A percentile compares a stretch with the other conserved stretches of the same genome.
These are phyloP conservation scores for Cercospora sp. DNA, from an alignment of 2,329 filamentous ascomycete genomes.

Conservation along the genomic window DNA sequence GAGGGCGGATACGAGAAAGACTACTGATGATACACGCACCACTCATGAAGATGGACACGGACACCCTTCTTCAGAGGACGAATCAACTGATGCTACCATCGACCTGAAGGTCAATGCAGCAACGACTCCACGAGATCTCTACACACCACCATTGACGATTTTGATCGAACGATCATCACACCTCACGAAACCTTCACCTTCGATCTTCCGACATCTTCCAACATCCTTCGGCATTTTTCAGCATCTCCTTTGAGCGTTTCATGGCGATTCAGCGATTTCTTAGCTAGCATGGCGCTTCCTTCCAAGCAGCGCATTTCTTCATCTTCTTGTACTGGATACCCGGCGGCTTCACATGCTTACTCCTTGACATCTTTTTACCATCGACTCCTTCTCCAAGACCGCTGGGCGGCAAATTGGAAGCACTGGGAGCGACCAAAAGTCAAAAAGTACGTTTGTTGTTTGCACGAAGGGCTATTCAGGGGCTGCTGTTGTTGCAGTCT, in stretches of 20 bases:
- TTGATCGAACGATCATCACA: background rate
- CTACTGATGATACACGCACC: background rate
- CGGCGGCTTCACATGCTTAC: constrained; percentile 12
- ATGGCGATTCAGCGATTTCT: background rate
- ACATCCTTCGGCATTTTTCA: background rate
- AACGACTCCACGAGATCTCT: background rate
- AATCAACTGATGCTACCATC: background rate
- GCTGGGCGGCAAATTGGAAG: constrained; percentile 5
- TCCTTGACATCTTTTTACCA: constrained; percentile 1
- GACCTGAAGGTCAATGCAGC: background rate
- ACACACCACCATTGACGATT: background rate
- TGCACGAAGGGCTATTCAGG: constrained; percentile 3
- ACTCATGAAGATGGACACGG: background rate
- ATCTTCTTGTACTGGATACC: constrained; percentile 19
- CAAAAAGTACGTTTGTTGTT: constrained; percentile 5
- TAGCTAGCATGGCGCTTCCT: constrained; percentile 1
- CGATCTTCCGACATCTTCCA: background rate
- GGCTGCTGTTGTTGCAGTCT: background rate
- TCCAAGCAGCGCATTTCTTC: background rate
- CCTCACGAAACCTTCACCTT: background rate
- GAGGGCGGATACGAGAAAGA: constrained; percentile 26
- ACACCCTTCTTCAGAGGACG: background rate
- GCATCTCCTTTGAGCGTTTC: constrained; percentile 1
- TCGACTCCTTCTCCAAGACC: background rate
- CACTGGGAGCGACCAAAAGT: constrained; percentile 1